phyloP scores from a whole-genome alignment of 768 basidiomycete genomes.

The Crassisporium funariophilum region DNA sequence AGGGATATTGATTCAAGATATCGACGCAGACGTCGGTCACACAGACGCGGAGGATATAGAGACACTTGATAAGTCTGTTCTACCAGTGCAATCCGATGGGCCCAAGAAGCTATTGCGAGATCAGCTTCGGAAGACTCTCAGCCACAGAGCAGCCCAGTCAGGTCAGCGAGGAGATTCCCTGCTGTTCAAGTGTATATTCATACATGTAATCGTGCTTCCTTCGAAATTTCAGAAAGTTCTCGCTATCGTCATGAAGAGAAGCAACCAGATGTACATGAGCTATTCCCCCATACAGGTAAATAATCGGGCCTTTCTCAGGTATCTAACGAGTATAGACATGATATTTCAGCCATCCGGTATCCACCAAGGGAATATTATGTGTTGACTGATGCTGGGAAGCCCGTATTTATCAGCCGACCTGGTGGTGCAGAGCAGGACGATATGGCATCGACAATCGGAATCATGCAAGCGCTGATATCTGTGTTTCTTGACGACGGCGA shows the following conservation, averaged over 20 bases:
- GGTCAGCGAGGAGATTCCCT: constrained; percentile 36
- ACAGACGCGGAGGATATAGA: constrained; percentile 54
- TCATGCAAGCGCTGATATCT: constrained; percentile 94
- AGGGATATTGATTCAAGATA: constrained; percentile 72
- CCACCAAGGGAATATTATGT: constrained; percentile 84
- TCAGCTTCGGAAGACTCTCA: constrained; percentile 70
- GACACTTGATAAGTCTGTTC: constrained; percentile 39
- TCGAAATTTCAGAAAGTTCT: constrained; percentile 32
- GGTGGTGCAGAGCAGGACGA: constrained; percentile 61
- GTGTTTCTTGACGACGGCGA: constrained; percentile 94
- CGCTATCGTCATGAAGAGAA: constrained; percentile 33
- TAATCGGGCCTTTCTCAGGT: background rate
- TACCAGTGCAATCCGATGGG: constrained; percentile 51
- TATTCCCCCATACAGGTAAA: constrained; percentile 44
- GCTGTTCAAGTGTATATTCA: background rate
- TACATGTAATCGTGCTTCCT: constrained; percentile 6
- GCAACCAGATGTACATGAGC: constrained; percentile 37
- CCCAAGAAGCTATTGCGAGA: constrained; percentile 69
- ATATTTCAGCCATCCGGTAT: constrained; percentile 38
- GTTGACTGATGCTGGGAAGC: constrained; percentile 94
- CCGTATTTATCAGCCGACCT: constrained; percentile 75
- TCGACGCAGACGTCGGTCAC: constrained; percentile 61
- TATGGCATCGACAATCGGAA: constrained; percentile 79
- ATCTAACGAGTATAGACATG: constrained; percentile 3
- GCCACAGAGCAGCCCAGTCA: constrained; percentile 46